Evolutionary conservation across 176 grass and related monocot species (phyloP), one percentile per base, ranked within the genome.

Genomic region (Elymus sibiricus): DNA sequence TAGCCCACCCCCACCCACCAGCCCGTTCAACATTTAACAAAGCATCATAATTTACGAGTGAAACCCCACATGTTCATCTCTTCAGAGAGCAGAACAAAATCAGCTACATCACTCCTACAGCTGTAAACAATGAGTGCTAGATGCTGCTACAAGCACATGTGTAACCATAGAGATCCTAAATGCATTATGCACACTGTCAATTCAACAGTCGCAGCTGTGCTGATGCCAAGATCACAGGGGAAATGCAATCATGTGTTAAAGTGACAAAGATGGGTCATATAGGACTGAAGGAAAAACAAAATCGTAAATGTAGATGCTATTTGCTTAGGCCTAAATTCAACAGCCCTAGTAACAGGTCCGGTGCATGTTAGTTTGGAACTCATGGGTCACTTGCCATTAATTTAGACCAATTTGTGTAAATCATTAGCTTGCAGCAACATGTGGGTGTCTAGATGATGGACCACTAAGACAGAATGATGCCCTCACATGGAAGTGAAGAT

Each of bases 351-450:
- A 46, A 56, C 2, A 44, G 51, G 24, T 49, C 47, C 7, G 37
- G 3, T 29, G 11, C 24, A 2, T 17, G 31, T 64, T 39, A 40
- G 53, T 35, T 25, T 9, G 28, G 75, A 82, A 75, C 10, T 2
- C 14, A 82, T 11, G 28, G 17, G 19, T 13, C 29, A 38, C 49
- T 62, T 60, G 10, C 68, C 74, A 31, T 59, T 62, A 60, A 59
- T 70, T 59, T 47, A 35, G 1, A 15, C 68, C 10, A 0, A 7
- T 6, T 39, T 51, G 22, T 11, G 64, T 82, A 76, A 76, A 4
- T 51, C 27, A 73, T 35, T 80, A 44, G 26, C 37, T 80, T 47
- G 77, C 64, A 75, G 79, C 22, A 82, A 82, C 62, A 82, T 85
- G 26, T 51, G 37, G 78, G 51, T 49, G 49, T 43, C 27, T 28